A percentile compares a stretch with the other conserved stretches of the same genome.
Evolutionary conservation across 192 early-diverging fungal genomes (phyloP).

Genomic region (Haplosporangium gracile): DNA sequence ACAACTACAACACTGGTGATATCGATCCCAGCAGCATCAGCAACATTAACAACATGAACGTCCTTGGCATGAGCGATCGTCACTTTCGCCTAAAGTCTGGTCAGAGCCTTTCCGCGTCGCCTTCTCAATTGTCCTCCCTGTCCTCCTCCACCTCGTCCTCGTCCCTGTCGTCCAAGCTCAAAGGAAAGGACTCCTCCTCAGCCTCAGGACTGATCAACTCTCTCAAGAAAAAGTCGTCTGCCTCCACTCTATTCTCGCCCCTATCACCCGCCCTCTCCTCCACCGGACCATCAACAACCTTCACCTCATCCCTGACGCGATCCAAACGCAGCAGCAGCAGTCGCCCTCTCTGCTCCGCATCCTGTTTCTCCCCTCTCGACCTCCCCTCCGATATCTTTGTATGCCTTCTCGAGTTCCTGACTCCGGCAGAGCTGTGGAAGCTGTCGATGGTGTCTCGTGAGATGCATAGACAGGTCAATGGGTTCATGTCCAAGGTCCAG

Average conservation of each 20-base stretch:
- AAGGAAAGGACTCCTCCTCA: neutral
- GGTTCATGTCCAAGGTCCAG: slow-evolving; percentile 36
- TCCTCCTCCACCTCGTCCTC: neutral
- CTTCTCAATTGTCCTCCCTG: neutral
- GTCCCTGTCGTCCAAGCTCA: neutral
- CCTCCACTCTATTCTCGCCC: slow-evolving; percentile 10
- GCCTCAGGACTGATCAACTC: slow-evolving; percentile 9
- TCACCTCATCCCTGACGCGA: slow-evolving; percentile 2
- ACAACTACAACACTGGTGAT: neutral
- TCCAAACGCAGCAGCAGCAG: neutral
- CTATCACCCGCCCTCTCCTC: slow-evolving; percentile 13
- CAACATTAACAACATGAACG: slow-evolving; percentile 11
- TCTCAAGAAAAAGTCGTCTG: slow-evolving; percentile 9
- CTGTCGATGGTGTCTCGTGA: slow-evolving; percentile 26
- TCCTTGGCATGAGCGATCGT: slow-evolving; percentile 24
- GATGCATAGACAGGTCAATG: slow-evolving; percentile 24
- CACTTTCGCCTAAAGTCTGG: neutral
- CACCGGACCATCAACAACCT: slow-evolving; percentile 2
- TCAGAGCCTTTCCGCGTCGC: neutral
- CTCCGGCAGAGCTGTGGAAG: slow-evolving; percentile 39
- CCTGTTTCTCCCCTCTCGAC: slow-evolving; percentile 44
- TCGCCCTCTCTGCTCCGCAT: slow-evolving; percentile 14
- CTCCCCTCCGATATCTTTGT: slow-evolving; percentile 44
- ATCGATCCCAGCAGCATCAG: neutral
- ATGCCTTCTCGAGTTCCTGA: slow-evolving; percentile 34